A percentile compares a stretch with the other conserved stretches of the same genome.
phyloP scores from a whole-genome alignment of 305 asterid species.

The Solanum hybrid region DNA sequence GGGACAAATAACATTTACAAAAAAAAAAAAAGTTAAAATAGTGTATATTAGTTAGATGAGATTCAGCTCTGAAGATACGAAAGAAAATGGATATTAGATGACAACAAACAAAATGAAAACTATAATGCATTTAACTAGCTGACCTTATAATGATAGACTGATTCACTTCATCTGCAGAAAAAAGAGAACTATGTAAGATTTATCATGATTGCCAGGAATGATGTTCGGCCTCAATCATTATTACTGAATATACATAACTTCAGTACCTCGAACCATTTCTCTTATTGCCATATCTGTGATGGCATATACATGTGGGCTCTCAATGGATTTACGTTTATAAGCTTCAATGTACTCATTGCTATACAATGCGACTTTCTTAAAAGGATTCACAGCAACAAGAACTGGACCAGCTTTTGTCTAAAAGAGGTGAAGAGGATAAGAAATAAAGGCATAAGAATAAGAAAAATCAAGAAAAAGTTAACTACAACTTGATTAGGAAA shows the following conservation, averaged over 20 bases:
- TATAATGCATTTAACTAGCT: constrained; percentile 13
- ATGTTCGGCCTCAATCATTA: not conserved
- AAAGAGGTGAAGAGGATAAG: constrained; percentile 8
- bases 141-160: constrained; percentile 96
- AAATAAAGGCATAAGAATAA: constrained; percentile 10
- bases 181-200: not conserved
- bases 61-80: not conserved
- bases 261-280: constrained; percentile 92
- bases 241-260: not conserved
- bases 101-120: not conserved
- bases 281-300: constrained; percentile 93
- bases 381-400: constrained; percentile 91
- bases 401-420: constrained; percentile 99
- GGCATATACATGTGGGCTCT: constrained; percentile 90
- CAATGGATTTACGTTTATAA: constrained; percentile 63
- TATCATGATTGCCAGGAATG: not conserved
- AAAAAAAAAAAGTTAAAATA: not conserved
- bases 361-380: constrained; percentile 75
- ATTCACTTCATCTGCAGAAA: constrained; percentile 89
- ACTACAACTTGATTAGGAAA: not conserved
- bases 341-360: constrained; percentile 74
- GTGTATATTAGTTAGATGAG: not conserved
- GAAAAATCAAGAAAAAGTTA: constrained; percentile 11
- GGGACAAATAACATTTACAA: not conserved
- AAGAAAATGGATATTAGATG: constrained; percentile 5